Base-by-base conservation (phyloP, 2,329 filamentous ascomycete genomes). In the Sclerotiophoma versabilis region DNA sequence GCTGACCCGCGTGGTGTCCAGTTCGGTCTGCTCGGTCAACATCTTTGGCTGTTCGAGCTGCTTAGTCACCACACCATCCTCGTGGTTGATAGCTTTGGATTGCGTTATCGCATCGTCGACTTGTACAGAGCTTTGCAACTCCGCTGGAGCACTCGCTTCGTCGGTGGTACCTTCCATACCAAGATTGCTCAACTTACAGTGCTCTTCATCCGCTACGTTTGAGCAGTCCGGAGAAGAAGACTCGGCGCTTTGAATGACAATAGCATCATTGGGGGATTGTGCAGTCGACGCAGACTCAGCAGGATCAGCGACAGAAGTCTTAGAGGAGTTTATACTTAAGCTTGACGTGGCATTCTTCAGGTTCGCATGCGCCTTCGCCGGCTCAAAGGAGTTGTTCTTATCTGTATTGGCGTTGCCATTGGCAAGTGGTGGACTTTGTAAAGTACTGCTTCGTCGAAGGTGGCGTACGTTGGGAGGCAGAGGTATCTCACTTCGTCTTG, bases 171-270 rank as follows among this genome's bases (percentile, higher is more conserved):
- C 15, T 23, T 37, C n/a, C 5, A 15, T 6, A 7, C 25, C 19
- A 7, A 10, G 17, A 19, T 14, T 17, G 10, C 5, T 4, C 4
- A 7, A 4, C 26, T 36, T n/a, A 14, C 2, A 20, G 14, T 23
- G 50, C 17, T 41, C 6, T 11, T 52, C 56, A 4, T 58, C 45
- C 4, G 47, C 54, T 19, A 48, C 36, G 19, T 53, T 36, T n/a
- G 48, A 49, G 14, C 44, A 45, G 5, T 46, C 32, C 17, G 44
- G 30, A 19, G 56, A 51, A 8, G 57, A 42, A 22, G 49, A 37
- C 22, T 50, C 46, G 9, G 38, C 42, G 33, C 57, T 62, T 5
- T 59, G 47, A 10, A 59, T 54, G 1, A 55, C 47, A 15, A 58
- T 43, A 8, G 49, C 27, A 10, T 51, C 50, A 7, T 44, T 32